phyloP scores from a whole-genome alignment of 2,329 filamentous ascomycete species.

The Scedosporium boydii region DNA sequence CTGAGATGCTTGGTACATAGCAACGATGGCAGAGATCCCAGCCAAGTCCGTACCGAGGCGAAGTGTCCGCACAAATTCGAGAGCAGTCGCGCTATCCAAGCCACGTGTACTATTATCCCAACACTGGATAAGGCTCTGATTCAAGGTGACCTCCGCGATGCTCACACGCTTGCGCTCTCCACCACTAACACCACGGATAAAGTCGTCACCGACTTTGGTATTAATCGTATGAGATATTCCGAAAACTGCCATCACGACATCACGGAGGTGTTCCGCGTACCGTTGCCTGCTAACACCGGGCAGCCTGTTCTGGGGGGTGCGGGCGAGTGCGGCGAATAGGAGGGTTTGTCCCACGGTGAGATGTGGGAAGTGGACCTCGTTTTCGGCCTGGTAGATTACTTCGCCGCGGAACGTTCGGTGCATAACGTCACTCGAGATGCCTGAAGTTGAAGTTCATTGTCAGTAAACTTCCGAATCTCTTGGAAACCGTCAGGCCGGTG shows the following conservation, averaged over 20 bases:
- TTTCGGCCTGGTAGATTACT: constrained; percentile 56
- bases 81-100: constrained; percentile 19
- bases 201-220: constrained; percentile 67
- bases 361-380: constrained; percentile 55
- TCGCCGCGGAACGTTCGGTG: constrained; percentile 38
- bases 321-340: constrained; percentile 50
- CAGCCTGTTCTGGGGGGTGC: constrained; percentile 54
- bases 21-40: constrained; percentile 16
- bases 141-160: constrained; percentile 55
- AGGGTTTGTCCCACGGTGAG: constrained; percentile 56
- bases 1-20: constrained; percentile 54
- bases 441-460: constrained; percentile 7
- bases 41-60: constrained; percentile 17
- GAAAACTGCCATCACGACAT: constrained; percentile 67
- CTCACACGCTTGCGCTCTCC: constrained; percentile 74
- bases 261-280: constrained; percentile 23
- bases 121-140: constrained; percentile 13
- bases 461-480: too few species aligned
- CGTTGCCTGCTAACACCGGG: constrained; percentile 39
- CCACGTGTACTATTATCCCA: constrained; percentile 23
- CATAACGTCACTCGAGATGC: constrained; percentile 23
- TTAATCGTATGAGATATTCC: constrained; percentile 67
- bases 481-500: too few species aligned
- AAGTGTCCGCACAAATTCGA: constrained; percentile 18
- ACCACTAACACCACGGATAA: constrained; percentile 63